A percentile compares a stretch with the other conserved stretches of the same genome.
Evolutionary conservation across 257 asterid species (phyloP).

Genomic region (Solanum corneliomulleri): DNA sequence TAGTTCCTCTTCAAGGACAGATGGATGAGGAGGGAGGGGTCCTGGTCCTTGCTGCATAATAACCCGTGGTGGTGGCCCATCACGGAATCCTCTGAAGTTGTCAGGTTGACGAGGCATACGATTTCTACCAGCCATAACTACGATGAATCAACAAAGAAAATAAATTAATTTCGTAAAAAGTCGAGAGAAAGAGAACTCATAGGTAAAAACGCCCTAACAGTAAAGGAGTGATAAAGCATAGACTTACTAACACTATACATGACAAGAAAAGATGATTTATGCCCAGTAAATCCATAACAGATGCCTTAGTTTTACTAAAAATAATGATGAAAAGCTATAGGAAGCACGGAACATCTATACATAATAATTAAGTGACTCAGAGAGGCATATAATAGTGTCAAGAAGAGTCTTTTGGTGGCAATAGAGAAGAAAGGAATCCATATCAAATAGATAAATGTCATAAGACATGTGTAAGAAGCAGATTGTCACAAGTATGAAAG

Average conservation of each 20-base stretch:
- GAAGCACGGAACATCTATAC: background rate
- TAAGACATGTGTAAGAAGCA: background rate
- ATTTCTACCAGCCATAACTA: constrained; percentile 63
- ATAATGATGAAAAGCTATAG: background rate
- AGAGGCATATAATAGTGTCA: background rate
- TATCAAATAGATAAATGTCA: background rate
- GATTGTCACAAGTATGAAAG: background rate
- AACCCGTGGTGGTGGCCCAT: constrained; percentile 30
- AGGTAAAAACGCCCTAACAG: background rate
- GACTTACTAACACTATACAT: background rate
- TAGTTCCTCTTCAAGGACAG: constrained; percentile 64
- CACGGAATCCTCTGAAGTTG: constrained; percentile 31
- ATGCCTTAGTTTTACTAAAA: background rate
- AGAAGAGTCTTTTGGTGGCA: background rate
- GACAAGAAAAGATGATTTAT: background rate
- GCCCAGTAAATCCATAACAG: background rate
- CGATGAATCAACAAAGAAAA: background rate
- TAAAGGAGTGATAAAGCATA: background rate
- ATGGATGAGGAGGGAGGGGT: constrained; percentile 55
- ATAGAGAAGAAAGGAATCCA: background rate
- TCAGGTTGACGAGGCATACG: constrained; percentile 52
- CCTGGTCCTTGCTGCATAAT: constrained; percentile 34
- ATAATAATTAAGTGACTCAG: background rate
- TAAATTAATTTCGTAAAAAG: background rate
- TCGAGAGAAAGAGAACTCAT: background rate